These are phyloP conservation scores for Angomonas deanei DNA, from an alignment of 208 protist species.

Conservation along the genomic window DNA sequence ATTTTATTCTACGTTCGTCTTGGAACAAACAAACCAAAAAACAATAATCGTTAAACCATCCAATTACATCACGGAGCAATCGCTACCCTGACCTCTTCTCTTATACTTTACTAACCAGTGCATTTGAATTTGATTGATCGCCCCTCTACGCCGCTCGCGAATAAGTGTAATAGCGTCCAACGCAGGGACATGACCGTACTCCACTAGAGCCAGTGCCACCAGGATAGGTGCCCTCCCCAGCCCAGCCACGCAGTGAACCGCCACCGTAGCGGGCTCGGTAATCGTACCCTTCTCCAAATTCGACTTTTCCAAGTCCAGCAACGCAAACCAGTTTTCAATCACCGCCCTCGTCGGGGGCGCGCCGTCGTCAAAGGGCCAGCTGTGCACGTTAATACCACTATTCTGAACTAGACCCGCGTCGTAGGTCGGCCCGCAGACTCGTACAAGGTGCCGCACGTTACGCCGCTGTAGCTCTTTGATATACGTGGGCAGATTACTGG, in stretches of 20 bases:
- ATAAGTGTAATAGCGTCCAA: slow-evolving; percentile 83
- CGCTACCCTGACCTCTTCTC: slow-evolving; percentile 27
- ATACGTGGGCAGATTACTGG: slow-evolving; percentile 86
- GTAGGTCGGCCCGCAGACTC: slow-evolving; percentile 87
- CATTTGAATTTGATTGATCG: slow-evolving; percentile 91
- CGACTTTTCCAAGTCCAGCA: slow-evolving; percentile 66
- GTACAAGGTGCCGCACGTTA: slow-evolving; percentile 73
- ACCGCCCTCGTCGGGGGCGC: slow-evolving; percentile 75
- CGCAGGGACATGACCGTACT: slow-evolving; percentile 69
- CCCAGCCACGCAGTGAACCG: slow-evolving; percentile 91
- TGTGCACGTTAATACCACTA: slow-evolving; percentile 75
- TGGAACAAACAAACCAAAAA: neutral
- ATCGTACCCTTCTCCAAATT: slow-evolving; percentile 1
- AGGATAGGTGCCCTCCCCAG: slow-evolving; percentile 89
- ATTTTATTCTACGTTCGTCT: neutral
- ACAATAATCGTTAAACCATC: neutral
- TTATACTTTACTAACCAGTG: slow-evolving; percentile 89
- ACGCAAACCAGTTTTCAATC: slow-evolving; percentile 71
- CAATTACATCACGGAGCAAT: slow-evolving; percentile 65
- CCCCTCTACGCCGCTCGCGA: slow-evolving; percentile 71
- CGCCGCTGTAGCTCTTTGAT: slow-evolving; percentile 82
- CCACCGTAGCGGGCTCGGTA: slow-evolving; percentile 40
- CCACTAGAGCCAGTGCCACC: slow-evolving; percentile 88
- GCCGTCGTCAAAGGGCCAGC: slow-evolving; percentile 90
- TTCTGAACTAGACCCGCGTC: slow-evolving; percentile 52